Evolutionary conservation across 1,139 yeast genomes (phyloP).

Genomic region (Saccharomyces hybrid): DNA sequence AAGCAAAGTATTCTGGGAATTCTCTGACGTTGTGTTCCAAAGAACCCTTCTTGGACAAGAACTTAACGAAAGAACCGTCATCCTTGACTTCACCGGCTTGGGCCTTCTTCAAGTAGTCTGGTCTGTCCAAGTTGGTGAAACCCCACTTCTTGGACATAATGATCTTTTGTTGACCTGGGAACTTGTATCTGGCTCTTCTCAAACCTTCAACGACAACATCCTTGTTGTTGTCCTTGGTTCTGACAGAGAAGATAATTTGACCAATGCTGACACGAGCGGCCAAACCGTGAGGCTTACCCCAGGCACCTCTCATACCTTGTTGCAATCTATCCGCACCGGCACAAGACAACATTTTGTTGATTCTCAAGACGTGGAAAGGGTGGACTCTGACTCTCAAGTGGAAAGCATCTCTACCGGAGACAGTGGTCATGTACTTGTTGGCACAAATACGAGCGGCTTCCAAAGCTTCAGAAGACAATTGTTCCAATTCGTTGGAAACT

Average conservation of each 20-base stretch:
- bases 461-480: constrained; percentile 97
- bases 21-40: constrained; percentile 84
- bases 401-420: constrained; percentile 98
- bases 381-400: constrained; percentile 99
- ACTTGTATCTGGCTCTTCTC: constrained; percentile 99
- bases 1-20: constrained; percentile 83
- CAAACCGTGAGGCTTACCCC: constrained; percentile 99
- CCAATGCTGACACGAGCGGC: constrained; percentile 99
- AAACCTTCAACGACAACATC: constrained; percentile 97
- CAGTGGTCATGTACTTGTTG: constrained; percentile 96
- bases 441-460: constrained; percentile 99
- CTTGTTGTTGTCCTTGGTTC: constrained; percentile 97
- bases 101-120: constrained; percentile 88
- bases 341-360: constrained; percentile 99
- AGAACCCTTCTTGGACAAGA: constrained; percentile 94
- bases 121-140: constrained; percentile 98
- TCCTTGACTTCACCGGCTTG: constrained; percentile 97
- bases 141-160: constrained; percentile 99
- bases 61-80: constrained; percentile 99
- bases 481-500: constrained; percentile 98
- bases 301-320: constrained; percentile 99
- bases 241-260: constrained; percentile 95
- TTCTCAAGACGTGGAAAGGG: constrained; percentile 99
- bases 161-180: constrained; percentile 99
- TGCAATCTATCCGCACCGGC: constrained; percentile 99